Conservation (phyloP, 129 eudicot genomes). For the Deinandra increscens region DNA sequence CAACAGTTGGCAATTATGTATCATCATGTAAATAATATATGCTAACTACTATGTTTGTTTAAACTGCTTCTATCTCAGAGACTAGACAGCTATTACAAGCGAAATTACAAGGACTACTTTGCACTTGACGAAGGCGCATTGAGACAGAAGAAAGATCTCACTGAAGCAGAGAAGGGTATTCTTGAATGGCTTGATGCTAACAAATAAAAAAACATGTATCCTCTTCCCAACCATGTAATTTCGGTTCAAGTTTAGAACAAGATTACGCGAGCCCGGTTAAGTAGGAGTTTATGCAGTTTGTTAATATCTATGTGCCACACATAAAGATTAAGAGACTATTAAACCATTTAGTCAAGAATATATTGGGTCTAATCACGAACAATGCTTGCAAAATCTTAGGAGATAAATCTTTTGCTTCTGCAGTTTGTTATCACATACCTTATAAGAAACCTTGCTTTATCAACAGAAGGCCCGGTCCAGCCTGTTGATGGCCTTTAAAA, state of each 20-base stretch:
- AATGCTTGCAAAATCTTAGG: slow-evolving; percentile 29
- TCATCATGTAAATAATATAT: no score
- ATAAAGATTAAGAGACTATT: neutral
- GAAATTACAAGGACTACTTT: slow-evolving; percentile 89
- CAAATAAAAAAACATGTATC: slow-evolving; percentile 38
- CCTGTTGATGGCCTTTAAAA: no score
- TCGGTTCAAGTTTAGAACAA: neutral
- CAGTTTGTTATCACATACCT: slow-evolving; percentile 55
- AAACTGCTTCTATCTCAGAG: slow-evolving; percentile 44
- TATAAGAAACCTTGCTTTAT: no score
- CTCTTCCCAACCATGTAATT: slow-evolving; percentile 7
- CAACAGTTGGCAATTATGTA: no score
- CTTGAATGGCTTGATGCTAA: slow-evolving; percentile 82
- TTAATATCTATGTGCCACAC: no score
- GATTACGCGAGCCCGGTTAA: neutral
- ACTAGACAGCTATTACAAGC: slow-evolving; percentile 78
- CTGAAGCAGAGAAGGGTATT: slow-evolving; percentile 88
- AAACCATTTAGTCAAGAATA: slow-evolving; percentile 33
- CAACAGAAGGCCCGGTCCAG: no score
- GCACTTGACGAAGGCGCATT: slow-evolving; percentile 63
- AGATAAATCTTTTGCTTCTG: slow-evolving; percentile 50
- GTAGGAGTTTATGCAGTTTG: no score
- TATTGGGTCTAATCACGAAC: slow-evolving; percentile 40
- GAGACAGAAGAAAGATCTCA: slow-evolving; percentile 60
- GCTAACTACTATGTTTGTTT: neutral